A percentile compares a stretch with the other conserved stretches of the same genome.
Conservation (phyloP, 2,329 filamentous ascomycete genomes). For the Aspergillus versicolor region DNA sequence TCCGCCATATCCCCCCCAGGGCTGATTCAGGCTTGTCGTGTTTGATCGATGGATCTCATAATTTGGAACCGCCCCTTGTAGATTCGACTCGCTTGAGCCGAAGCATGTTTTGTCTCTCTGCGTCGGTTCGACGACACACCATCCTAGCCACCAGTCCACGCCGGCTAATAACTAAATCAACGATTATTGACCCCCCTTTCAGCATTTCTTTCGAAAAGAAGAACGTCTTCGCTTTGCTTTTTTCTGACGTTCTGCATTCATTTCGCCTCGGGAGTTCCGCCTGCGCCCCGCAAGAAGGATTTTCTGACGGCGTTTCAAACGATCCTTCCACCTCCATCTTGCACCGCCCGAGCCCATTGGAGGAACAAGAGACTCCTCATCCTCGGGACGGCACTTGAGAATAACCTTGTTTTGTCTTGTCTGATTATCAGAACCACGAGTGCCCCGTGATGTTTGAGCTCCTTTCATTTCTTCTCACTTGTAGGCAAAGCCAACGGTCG, state of each 20-base stretch:
- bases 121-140: not conserved
- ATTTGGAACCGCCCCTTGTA: not conserved
- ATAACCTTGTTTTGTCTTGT: constrained; percentile 22
- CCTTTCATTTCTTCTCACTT: constrained; percentile 11
- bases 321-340: constrained; percentile 12
- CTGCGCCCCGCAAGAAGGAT: constrained; percentile 14
- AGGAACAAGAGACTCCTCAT: constrained; percentile 4
- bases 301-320: constrained; percentile 6
- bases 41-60: not conserved
- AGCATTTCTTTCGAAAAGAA: not conserved
- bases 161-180: not conserved
- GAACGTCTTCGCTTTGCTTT: not conserved
- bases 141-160: not conserved
- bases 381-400: constrained; percentile 23
- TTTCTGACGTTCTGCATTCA: not conserved
- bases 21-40: not conserved
- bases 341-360: not conserved
- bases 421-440: constrained; percentile 3
- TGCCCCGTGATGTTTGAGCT: constrained; percentile 7
- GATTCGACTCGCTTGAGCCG: not conserved
- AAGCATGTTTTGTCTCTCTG: not conserved
- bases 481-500: not conserved
- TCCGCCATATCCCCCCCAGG: not conserved
- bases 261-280: constrained; percentile 4
- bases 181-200: not conserved